These are phyloP conservation scores for Dimargaris verticillata DNA, from an alignment of 192 early-diverging fungal genomes.

Conservation along the genomic window DNA sequence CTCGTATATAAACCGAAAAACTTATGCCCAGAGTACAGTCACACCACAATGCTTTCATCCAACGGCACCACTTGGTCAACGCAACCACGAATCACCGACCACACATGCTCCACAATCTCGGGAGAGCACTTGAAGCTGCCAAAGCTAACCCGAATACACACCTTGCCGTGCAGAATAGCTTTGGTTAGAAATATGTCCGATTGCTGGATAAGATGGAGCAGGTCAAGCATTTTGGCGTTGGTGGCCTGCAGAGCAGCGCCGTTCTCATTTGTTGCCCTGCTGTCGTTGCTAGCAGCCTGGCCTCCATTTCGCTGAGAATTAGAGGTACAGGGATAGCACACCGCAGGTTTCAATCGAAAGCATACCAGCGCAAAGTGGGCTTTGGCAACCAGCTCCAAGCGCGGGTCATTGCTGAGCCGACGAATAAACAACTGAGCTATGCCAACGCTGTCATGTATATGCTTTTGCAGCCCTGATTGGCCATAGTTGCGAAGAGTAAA, in stretches of 20 bases:
- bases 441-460: slow-evolving; percentile 26
- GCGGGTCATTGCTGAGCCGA: slow-evolving; percentile 20
- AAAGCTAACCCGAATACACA: not conserved
- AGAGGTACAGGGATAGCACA: not conserved
- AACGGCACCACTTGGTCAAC: not conserved
- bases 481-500: slow-evolving; percentile 44
- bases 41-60: no score
- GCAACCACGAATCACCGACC: not conserved
- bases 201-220: slow-evolving; percentile 16
- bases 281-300: not conserved
- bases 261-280: not conserved
- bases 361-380: slow-evolving; percentile 27
- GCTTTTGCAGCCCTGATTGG: slow-evolving; percentile 26
- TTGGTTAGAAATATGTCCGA: slow-evolving; percentile 5
- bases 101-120: not conserved
- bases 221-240: slow-evolving; percentile 19
- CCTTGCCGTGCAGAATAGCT: not conserved
- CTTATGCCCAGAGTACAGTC: no score
- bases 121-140: not conserved
- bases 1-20: no score
- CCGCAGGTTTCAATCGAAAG: slow-evolving; percentile 25
- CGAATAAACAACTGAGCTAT: slow-evolving; percentile 23
- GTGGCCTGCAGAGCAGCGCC: not conserved
- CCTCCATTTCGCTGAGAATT: not conserved
- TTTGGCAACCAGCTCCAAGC: slow-evolving; percentile 27